Conservation (phyloP, 1,284 basidiomycete genomes). For the Cryptococcus sp. region DNA sequence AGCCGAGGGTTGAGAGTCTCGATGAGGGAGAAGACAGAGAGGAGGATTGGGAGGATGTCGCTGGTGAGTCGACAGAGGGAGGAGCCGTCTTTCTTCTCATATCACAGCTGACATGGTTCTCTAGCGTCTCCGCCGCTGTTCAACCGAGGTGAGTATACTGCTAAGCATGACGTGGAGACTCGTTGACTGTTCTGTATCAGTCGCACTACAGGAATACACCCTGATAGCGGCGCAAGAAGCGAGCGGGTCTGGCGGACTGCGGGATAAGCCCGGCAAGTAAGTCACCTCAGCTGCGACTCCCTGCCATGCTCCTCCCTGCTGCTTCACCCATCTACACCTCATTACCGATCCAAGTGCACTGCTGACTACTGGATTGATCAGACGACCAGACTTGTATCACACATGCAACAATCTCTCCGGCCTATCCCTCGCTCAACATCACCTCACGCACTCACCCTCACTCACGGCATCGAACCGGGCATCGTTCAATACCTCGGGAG, state of each 20-base stretch:
- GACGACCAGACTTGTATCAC: conserved; percentile 82
- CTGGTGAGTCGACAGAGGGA: conserved; percentile 18
- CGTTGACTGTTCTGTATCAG: conserved; percentile 32
- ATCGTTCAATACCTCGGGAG: conserved; percentile 33
- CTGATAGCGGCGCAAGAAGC: conserved; percentile 74
- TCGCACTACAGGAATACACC: conserved; percentile 84
- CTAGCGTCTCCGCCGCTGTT: conserved; percentile 37
- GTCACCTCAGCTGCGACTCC: conserved; percentile 22
- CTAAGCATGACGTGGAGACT: conserved; percentile 2
- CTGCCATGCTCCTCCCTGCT: background rate
- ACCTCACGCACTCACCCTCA: conserved; percentile 59
- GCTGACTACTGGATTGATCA: conserved; percentile 42
- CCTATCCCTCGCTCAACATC: conserved; percentile 82
- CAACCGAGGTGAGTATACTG: conserved; percentile 47
- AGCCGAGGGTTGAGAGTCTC: conserved; percentile 17
- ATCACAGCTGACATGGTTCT: background rate
- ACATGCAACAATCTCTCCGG: conserved; percentile 88
- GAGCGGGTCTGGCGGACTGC: conserved; percentile 68
- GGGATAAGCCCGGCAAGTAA: conserved; percentile 94
- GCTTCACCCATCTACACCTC: background rate
- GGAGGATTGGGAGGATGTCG: conserved; percentile 39
- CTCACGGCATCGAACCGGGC: conserved; percentile 55
- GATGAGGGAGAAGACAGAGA: conserved; percentile 27
- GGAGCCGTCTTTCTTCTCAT: background rate
- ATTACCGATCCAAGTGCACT: background rate